A percentile compares a stretch with the other conserved stretches of the same genome.
Evolutionary conservation across 441 rosid species (phyloP).

Genomic region (Erodium moschatum): DNA sequence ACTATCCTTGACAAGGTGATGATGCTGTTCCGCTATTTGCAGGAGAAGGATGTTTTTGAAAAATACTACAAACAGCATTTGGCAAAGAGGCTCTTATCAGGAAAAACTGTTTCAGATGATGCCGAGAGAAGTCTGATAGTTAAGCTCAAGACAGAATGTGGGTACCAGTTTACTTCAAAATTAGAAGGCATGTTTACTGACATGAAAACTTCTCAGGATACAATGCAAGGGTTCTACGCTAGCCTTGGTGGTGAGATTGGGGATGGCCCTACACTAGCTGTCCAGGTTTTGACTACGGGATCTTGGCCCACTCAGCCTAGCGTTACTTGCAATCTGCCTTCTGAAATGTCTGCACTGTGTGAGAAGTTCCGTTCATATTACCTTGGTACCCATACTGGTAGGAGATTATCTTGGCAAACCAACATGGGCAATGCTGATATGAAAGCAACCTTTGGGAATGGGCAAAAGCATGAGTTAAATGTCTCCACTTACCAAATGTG

Average conservation of each 20-base stretch:
- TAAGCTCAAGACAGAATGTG: conserved; percentile 57
- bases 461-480: conserved; percentile 90
- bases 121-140: conserved; percentile 91
- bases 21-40: conserved; percentile 92
- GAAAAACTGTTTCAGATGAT: conserved; percentile 88
- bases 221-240: conserved; percentile 67
- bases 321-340: conserved; percentile 50
- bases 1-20: conserved; percentile 85
- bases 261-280: conserved; percentile 76
- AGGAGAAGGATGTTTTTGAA: conserved; percentile 93
- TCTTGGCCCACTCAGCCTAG: conserved; percentile 67
- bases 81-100: conserved; percentile 85
- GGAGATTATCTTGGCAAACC: conserved; percentile 93
- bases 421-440: conserved; percentile 96
- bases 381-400: conserved; percentile 88
- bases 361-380: conserved; percentile 85
- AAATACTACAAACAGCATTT: conserved; percentile 93
- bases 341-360: conserved; percentile 73
- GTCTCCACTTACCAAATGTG: conserved; percentile 97
- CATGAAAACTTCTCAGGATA: conserved; percentile 93
- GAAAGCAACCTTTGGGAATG: conserved; percentile 76
- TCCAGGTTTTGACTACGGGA: conserved; percentile 88
- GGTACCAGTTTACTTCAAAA: conserved; percentile 55
- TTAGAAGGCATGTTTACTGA: conserved; percentile 96
- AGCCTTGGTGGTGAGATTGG: conserved; percentile 59